Base-by-base conservation (phyloP, 305 asterid genomes). In the Salvia sclarea region DNA sequence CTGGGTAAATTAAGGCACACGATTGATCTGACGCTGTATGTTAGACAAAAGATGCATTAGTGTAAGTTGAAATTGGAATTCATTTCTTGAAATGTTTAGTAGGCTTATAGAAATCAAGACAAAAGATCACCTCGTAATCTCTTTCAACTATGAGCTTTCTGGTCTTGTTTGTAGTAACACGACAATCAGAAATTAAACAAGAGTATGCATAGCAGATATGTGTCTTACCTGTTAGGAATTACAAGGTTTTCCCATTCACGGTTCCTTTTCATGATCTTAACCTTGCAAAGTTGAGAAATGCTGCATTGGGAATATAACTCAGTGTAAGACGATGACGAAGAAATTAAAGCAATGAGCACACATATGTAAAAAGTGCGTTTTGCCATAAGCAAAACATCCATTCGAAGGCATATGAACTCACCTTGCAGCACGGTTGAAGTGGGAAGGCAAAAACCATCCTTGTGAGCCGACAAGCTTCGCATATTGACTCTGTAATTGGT, bases 1-100 rank as follows among this genome's bases (percentile, higher is more conserved):
- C 98, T 94, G 5, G 97, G 96, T 79, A 91, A 80, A 67, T 88
- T 94, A 14, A 94, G 90, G 82, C 96, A 91, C 71, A 94, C 73
- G 43, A 91, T 85, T 35, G 98, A 94, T 86, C 88, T 87, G 62
- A 91, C 85, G 78, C 95, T 88, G 93, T 73, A 77, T 13, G 18
- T 68, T 64, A 59, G 57, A 37, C 69, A 61, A 65, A 22, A 20
- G 10, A 56, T 5, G 50, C 33, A 30, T 65, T 55, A 66, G 53
- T 31, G 48, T 52, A 52, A 30, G 20, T 30, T 37, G 13, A 47
- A 45, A 45, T 16, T 17, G 17, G 24, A 7, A 12, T 24, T n/a
- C n/a, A n/a, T n/a, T n/a, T n/a, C n/a, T n/a, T n/a, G n/a, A n/a
- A n/a, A n/a, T n/a, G n/a, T n/a, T n/a, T n/a, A n/a, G n/a, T n/a